phyloP scores from a whole-genome alignment of 2,329 filamentous ascomycete species.

The Orbilia blumenaviensis region DNA sequence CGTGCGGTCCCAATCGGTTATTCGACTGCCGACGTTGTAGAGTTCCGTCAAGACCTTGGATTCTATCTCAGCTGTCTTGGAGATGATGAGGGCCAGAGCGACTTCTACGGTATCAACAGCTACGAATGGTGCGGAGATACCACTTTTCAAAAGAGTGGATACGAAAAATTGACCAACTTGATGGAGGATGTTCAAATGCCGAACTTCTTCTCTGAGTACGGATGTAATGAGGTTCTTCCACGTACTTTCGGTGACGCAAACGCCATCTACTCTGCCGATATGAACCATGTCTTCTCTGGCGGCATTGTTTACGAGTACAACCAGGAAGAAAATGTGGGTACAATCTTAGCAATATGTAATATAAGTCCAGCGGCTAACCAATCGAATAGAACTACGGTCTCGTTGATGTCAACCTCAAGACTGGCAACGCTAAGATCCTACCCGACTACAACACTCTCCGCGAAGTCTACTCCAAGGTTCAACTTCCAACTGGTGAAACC shows the following conservation, averaged over 20 bases:
- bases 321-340: constrained; percentile 69
- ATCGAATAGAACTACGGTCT: constrained; percentile 63
- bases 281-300: constrained; percentile 75
- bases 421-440: constrained; percentile 60
- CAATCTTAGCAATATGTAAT: constrained; percentile 50
- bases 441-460: constrained; percentile 61
- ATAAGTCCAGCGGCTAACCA: not conserved
- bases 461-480: constrained; percentile 54
- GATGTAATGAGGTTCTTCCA: constrained; percentile 77
- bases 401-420: constrained; percentile 63
- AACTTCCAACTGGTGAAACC: constrained; percentile 51
- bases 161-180: constrained; percentile 70
- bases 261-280: constrained; percentile 75
- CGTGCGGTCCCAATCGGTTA: constrained; percentile 74
- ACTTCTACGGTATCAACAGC: constrained; percentile 63
- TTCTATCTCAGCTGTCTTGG: constrained; percentile 61
- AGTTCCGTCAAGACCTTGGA: constrained; percentile 58
- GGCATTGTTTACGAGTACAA: constrained; percentile 84
- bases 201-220: constrained; percentile 82
- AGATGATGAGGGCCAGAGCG: constrained; percentile 62
- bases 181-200: constrained; percentile 75
- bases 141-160: constrained; percentile 71
- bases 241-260: constrained; percentile 79
- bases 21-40: constrained; percentile 75
- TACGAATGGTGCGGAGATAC: constrained; percentile 77